These are phyloP conservation scores for Spongispora temasekensis DNA, from an alignment of 1,284 basidiomycete genomes.

Conservation along the genomic window DNA sequence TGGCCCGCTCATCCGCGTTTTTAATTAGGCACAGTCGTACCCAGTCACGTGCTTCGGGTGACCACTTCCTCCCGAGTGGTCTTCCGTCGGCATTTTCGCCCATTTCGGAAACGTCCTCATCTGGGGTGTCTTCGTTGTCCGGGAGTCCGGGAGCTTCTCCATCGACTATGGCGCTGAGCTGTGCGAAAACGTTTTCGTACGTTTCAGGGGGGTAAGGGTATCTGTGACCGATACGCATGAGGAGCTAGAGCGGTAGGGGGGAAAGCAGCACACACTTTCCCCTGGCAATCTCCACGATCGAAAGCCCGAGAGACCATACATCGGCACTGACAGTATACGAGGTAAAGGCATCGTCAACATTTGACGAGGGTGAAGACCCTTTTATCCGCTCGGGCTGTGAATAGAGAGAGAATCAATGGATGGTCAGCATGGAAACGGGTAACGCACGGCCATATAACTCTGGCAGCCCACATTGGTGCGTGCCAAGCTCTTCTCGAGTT, in stretches of 20 bases:
- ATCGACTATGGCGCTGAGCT: constrained; percentile 94
- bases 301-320: constrained; percentile 97
- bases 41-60: constrained; percentile 55
- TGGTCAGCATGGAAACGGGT: constrained; percentile 10
- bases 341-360: constrained; percentile 34
- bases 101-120: constrained; percentile 35
- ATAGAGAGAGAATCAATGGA: constrained; percentile 1
- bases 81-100: constrained; percentile 21
- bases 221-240: constrained; percentile 15
- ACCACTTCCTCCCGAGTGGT: constrained; percentile 25
- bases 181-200: constrained; percentile 95
- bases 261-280: constrained; percentile 43
- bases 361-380: constrained; percentile 73
- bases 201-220: constrained; percentile 99
- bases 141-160: constrained; percentile 91
- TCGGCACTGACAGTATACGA: constrained; percentile 98
- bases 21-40: constrained; percentile 72
- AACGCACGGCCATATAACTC: constrained; percentile 93
- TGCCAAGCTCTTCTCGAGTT: constrained; percentile 93
- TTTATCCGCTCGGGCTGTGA: constrained; percentile 90
- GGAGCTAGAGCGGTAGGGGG: not conserved
- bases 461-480: constrained; percentile 99
- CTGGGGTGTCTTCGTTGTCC: constrained; percentile 31
- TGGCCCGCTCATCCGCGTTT: constrained; percentile 76
- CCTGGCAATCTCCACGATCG: constrained; percentile 92